Base-by-base conservation (phyloP, 2,329 filamentous ascomycete genomes). In the Didymella segeticola region DNA sequence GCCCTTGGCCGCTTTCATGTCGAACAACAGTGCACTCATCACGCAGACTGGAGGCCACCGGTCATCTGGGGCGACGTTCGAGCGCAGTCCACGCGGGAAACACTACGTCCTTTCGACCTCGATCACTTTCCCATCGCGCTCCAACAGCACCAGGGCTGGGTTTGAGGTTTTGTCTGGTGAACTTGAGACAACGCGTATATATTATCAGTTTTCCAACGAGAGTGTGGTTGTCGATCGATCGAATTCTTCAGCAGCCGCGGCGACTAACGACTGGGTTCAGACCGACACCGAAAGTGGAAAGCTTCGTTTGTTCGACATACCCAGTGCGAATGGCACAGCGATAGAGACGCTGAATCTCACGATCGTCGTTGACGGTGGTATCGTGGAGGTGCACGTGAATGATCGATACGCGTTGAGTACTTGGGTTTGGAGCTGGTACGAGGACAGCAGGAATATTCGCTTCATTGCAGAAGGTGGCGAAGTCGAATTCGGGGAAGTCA, bases 171-270 rank as follows among this genome's bases (percentile, higher is more conserved):
- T 79, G 3, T 70, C 73, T 1, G 77, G 76, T 5, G 61, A 74
- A 2, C 59, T 73, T 20, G 77, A 79, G 59, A 70, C 68, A 10
- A 79, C 78, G 4, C 72, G 66, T 10, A 73, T 79, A 31, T 78
- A 78, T 62, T 79, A 79, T 59, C 76, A 79, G 42, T 78, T 79
- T 60, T 75, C 72, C 2, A 78, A 79, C 58, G 77, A 79, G 58
- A 74, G 71, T 17, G 54, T 79, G 34, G 66, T 78, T 27, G 64
- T 79, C 17, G 77, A 79, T 45, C 74, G 77, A 4, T 72, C 66
- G 26, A 76, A 76, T 30, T 71, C 76, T 3, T 78, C 76, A 36
- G 77, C 77, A 9, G 76, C 73, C 1, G 74, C 75, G 0, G 46
- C 59, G 15, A 77, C 74, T 0, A 79, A 76, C 0, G 57, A 66